Base-by-base conservation (phyloP, 129 eudicot genomes). In the Tagetes erecta region DNA sequence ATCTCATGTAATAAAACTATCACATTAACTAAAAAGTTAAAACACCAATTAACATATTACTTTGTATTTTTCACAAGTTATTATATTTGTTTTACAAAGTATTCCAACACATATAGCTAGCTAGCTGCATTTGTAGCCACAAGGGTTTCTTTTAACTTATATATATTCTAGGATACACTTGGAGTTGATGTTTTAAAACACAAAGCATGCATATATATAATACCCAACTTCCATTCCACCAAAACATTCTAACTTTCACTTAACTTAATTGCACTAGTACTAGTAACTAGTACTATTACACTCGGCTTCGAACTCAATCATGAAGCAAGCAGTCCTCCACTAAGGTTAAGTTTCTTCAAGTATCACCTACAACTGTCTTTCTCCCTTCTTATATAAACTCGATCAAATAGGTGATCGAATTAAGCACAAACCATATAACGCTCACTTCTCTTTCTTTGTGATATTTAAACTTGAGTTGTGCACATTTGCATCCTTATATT, bases 171-270 rank as follows among this genome's bases (percentile, higher is more conserved):
- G 34, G 71, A 55, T 75, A 65, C 58, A 51, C 80, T 20, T 33
- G 42, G 38, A 65, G 64, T 70, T 46, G 52, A 75, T 78, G 64
- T 37, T 78, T 60, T 20, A 37, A 68, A 45, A 50, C 76, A 60
- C 45, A 31, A 60, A 14, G 67, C 75, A 67, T 20, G 27, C 27
- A 20, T 20, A 20, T 20, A 20, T 68, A 68, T 67, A 36, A 76
- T 68, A 56, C 72, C 42, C 78, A 72, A 47, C 76, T 71, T 71
- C 62, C 31, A 12, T 78, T 62, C 42, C 78, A 35, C 68, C 53
- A 79, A 72, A 78, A 72, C 78, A 72, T 72, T 64, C 70, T 35
- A 65, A 56, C 78, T 79, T 79, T 79, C 78, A 73, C 74, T 6
- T 71, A 41, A 64, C 73, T 44, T 73, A 20, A 20, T 20, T 20